Conservation (phyloP, 2,329 filamentous ascomycete genomes). For the Xylariales sp. region DNA sequence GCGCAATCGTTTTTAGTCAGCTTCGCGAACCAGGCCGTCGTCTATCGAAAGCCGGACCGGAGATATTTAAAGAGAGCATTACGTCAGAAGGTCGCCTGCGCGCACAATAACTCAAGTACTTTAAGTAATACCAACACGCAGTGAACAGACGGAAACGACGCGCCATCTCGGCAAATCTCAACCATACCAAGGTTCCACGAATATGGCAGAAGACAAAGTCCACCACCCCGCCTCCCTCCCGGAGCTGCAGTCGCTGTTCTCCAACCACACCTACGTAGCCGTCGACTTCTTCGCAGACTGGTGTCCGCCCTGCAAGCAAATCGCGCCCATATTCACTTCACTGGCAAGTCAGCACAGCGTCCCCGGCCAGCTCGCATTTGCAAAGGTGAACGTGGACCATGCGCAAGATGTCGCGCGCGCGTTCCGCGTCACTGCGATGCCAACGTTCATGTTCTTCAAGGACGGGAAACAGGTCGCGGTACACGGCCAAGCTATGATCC, state of each 20-base stretch:
- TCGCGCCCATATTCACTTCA: slow-evolving; percentile 49
- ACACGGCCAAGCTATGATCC: slow-evolving; percentile 9
- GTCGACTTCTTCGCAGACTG: slow-evolving; percentile 56
- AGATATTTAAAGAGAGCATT: no score
- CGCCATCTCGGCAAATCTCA: no score
- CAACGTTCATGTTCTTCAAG: slow-evolving; percentile 57
- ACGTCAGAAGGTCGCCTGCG: neutral
- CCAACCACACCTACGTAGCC: slow-evolving; percentile 44
- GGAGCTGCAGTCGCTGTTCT: slow-evolving; percentile 46
- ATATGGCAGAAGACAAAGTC: slow-evolving; percentile 17
- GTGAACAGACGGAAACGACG: no score
- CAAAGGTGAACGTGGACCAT: slow-evolving; percentile 55
- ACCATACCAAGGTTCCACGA: neutral
- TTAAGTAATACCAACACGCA: neutral
- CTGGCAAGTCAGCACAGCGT: slow-evolving; percentile 37
- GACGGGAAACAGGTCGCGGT: slow-evolving; percentile 31
- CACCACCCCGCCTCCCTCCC: slow-evolving; percentile 36
- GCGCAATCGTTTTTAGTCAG: neutral
- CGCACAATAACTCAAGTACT: neutral
- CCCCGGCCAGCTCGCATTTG: slow-evolving; percentile 45
- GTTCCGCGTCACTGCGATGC: slow-evolving; percentile 51
- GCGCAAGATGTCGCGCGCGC: slow-evolving; percentile 44
- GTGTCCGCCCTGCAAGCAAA: slow-evolving; percentile 58
- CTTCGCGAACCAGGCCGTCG: slow-evolving; percentile 2
- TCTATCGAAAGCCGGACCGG: neutral